Percentiles rank a stretch among this genome's conserved stretches.
Evolutionary conservation across 768 basidiomycete genomes (phyloP).

Genomic region (Amanita molliuscula): DNA sequence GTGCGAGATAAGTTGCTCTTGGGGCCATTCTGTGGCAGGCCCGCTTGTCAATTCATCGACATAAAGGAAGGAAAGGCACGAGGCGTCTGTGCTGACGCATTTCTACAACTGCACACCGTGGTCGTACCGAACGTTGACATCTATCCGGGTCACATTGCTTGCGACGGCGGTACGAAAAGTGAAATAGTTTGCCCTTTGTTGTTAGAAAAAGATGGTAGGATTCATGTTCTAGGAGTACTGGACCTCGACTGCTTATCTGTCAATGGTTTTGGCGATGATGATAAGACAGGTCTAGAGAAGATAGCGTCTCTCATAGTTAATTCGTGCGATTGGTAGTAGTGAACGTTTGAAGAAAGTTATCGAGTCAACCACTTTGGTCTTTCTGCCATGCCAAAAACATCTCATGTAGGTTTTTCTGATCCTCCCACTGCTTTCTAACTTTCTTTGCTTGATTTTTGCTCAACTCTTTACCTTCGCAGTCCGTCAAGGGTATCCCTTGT

Average conservation of each 20-base stretch:
- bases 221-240: conserved; percentile 44
- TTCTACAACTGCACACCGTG: conserved; percentile 40
- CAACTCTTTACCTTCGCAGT: conserved; percentile 74
- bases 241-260: conserved; percentile 79
- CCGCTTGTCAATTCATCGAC: conserved; percentile 81
- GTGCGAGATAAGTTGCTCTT: conserved; percentile 38
- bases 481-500: conserved; percentile 69
- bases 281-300: conserved; percentile 64
- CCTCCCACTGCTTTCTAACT: conserved; percentile 57
- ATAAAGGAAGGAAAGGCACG: conserved; percentile 38
- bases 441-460: conserved; percentile 78
- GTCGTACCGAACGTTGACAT: conserved; percentile 70
- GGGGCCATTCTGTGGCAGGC: conserved; percentile 85
- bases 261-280: conserved; percentile 67
- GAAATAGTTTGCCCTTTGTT: conserved; percentile 84
- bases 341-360: conserved; percentile 3
- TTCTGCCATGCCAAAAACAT: conserved; percentile 52
- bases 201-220: conserved; percentile 19
- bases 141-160: conserved; percentile 92
- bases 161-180: conserved; percentile 83
- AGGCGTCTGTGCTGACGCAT: conserved; percentile 87
- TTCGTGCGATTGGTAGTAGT: conserved; percentile 52
- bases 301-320: conserved; percentile 57
- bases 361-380: conserved; percentile 12
- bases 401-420: conserved; percentile 72